These are phyloP conservation scores for Penicillium freii DNA, from an alignment of 2,329 filamentous ascomycete species.

Conservation along the genomic window DNA sequence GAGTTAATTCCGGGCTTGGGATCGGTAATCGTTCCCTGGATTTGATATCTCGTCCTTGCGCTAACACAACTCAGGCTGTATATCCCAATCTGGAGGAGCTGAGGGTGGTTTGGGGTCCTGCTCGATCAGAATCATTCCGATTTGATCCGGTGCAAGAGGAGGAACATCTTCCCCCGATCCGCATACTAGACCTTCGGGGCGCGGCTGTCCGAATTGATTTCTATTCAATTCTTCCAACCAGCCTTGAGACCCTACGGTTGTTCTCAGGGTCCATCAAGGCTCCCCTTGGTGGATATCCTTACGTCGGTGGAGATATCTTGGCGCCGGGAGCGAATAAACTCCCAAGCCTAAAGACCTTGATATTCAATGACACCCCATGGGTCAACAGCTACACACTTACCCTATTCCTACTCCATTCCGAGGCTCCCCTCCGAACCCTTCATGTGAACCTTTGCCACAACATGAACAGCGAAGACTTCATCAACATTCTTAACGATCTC, in stretches of 20 bases:
- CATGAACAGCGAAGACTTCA: constrained; percentile 13
- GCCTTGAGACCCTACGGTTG: constrained; percentile 32
- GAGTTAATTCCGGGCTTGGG: constrained; percentile 15
- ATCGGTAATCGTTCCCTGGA: neutral
- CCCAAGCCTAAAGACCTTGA: constrained; percentile 30
- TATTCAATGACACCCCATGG: constrained; percentile 31
- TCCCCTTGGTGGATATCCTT: neutral
- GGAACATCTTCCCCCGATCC: constrained; percentile 22
- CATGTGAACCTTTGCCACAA: constrained; percentile 31
- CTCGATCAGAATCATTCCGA: constrained; percentile 14
- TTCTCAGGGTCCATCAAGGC: constrained; percentile 21
- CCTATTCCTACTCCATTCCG: constrained; percentile 18
- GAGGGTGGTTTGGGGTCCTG: constrained; percentile 30
- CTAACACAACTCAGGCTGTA: constrained; percentile 2
- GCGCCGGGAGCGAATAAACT: constrained; percentile 4
- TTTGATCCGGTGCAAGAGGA: constrained; percentile 14
- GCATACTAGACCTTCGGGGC: constrained; percentile 31
- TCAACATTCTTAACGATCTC: constrained; percentile 11
- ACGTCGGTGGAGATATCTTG: neutral
- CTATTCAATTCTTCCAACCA: constrained; percentile 24
- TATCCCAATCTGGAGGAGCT: constrained; percentile 36
- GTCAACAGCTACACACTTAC: constrained; percentile 14
- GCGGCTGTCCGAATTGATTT: constrained; percentile 21
- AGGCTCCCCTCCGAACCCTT: constrained; percentile 26
- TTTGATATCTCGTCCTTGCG: neutral